Evolutionary conservation across 768 basidiomycete species (phyloP).

Genomic region (Rhizopogon roseolus): DNA sequence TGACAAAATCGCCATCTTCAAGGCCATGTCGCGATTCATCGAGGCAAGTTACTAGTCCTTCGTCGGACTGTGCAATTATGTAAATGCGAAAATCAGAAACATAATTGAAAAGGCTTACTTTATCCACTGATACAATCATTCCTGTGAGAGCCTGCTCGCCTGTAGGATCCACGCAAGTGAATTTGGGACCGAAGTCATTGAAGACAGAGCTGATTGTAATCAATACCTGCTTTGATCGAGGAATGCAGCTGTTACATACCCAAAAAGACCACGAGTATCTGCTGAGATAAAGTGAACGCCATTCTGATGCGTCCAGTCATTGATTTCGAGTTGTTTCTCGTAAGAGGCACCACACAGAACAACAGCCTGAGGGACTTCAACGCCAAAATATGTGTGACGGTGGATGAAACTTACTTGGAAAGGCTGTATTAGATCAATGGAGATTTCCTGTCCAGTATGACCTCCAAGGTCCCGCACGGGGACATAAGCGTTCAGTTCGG

Average conservation of each 20-base stretch:
- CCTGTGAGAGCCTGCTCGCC: constrained; percentile 91
- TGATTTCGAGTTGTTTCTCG: constrained; percentile 87
- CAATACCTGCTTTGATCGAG: constrained; percentile 1
- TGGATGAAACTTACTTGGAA: constrained; percentile 67
- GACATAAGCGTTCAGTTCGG: constrained; percentile 94
- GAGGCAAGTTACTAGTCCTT: constrained; percentile 92
- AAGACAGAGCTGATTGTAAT: constrained; percentile 67
- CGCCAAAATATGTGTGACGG: neutral
- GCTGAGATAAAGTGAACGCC: constrained; percentile 89
- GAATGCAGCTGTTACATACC: constrained; percentile 42
- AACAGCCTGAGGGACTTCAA: constrained; percentile 56
- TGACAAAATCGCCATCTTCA: constrained; percentile 98
- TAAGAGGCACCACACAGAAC: constrained; percentile 79
- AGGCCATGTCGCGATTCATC: constrained; percentile 97
- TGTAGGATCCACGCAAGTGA: constrained; percentile 96
- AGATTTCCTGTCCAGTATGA: constrained; percentile 68
- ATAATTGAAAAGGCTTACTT: constrained; percentile 38
- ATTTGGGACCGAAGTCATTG: constrained; percentile 94
- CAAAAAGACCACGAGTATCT: constrained; percentile 91
- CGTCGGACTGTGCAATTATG: constrained; percentile 51
- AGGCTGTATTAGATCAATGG: constrained; percentile 74
- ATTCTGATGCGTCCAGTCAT: constrained; percentile 90
- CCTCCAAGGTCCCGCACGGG: constrained; percentile 88
- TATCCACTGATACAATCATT: constrained; percentile 93
- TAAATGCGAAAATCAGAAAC: neutral